These are phyloP conservation scores for Trichophyton benhamiae DNA, from an alignment of 2,329 filamentous ascomycete genomes.

Conservation along the genomic window DNA sequence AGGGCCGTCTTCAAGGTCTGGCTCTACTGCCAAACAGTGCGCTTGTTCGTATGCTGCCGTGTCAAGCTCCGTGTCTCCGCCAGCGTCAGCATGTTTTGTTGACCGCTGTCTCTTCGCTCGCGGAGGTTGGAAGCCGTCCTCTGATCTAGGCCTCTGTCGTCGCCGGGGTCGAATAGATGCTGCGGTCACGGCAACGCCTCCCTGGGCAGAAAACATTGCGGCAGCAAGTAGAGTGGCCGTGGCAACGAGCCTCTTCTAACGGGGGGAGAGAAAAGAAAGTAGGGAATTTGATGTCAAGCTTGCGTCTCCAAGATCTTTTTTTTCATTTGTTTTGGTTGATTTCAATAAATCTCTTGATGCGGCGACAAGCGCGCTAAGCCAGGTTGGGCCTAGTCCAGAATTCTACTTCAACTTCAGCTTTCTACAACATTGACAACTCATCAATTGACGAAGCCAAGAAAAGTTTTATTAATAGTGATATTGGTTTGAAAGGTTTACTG, in stretches of 20 bases:
- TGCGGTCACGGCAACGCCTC: slow-evolving; percentile 5
- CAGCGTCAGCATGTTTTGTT: slow-evolving; percentile 13
- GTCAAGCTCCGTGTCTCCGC: slow-evolving; percentile 11
- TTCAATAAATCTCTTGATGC: neutral
- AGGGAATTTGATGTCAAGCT: neutral
- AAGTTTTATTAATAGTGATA: neutral
- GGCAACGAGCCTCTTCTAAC: neutral
- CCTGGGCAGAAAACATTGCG: neutral
- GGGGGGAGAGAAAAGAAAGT: neutral
- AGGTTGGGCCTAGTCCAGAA: neutral
- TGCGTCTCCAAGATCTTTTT: neutral
- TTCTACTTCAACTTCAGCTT: neutral
- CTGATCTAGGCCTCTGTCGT: slow-evolving; percentile 31
- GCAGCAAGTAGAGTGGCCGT: neutral
- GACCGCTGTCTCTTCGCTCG: slow-evolving; percentile 38
- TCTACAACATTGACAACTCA: neutral
- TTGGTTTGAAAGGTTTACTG: neutral
- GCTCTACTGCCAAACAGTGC: slow-evolving; percentile 7
- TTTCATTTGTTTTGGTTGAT: neutral
- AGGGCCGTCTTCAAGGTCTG: neutral
- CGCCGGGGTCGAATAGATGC: slow-evolving; percentile 20
- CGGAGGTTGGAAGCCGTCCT: slow-evolving; percentile 30
- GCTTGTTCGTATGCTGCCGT: slow-evolving; percentile 15
- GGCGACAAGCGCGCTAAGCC: neutral
- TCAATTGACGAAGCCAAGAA: neutral